Evolutionary conservation across 2,329 filamentous ascomycete species (phyloP), one percentile per base, ranked within the genome.

Genomic region (Fusarium continuum): DNA sequence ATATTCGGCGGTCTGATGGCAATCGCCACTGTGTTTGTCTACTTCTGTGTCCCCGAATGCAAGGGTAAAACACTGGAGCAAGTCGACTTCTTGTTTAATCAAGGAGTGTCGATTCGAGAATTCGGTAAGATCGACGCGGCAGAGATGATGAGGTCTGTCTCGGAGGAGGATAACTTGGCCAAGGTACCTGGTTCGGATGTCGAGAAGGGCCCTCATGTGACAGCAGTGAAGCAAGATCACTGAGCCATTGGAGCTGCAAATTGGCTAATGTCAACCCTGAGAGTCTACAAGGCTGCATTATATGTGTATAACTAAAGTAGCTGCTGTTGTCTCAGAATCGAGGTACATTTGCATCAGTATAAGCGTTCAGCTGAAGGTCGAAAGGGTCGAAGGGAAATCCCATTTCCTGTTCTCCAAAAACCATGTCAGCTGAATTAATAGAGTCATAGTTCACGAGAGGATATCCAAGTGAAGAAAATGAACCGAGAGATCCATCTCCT

Each of bases 11-110:
- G 52, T 0, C 25, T 69, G 0, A 57, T 55, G 61, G 52, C 44
- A 0, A 5, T 40, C 2, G 57, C 55, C 0, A 26, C 50, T 4
- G 20, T 55, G 0, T 69, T 69, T 23, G 36, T 59, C 0, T 69
- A 65, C 35, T 66, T 66, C 5, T 69, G 64, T 0, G 64, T 69
- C 0, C 67, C 67, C 0, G 67, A 69, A 2, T 69, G 67, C 17
- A 66, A 51, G n/a, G 66, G 67, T 0, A 69, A 68, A 7, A 66
- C 61, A 0, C 2, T 69, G 3, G 67, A 69, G 10, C 61, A 69
- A 9, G 41, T 69, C 0, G 67, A 69, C 4, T 65, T 51, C 16
- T 6, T 69, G n/a, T 69, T 69, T 14, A 66, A 64, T n/a, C 52
- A 60, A 1, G 48, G 51, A 0, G 34, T 66, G 3, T 43, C 55